phyloP scores from a whole-genome alignment of 179 eudicot genomes.

The Beta macrorhiza region DNA sequence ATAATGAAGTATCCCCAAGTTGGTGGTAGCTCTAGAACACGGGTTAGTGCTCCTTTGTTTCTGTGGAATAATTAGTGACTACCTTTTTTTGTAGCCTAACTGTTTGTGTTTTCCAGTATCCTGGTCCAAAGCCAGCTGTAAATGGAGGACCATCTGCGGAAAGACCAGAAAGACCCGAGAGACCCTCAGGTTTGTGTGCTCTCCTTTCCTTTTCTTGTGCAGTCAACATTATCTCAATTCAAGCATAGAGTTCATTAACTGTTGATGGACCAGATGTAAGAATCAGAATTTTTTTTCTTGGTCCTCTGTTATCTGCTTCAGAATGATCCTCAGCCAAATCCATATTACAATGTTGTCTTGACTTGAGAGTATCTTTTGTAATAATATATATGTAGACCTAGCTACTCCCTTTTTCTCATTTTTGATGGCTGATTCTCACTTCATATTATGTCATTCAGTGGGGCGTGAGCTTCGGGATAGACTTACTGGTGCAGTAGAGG shows the following conservation, averaged over 20 bases:
- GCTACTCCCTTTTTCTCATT: background rate
- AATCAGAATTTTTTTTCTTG: no score
- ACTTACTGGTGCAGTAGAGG: conserved; percentile 87
- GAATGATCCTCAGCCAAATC: background rate
- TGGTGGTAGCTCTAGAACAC: conserved; percentile 77
- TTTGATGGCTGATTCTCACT: background rate
- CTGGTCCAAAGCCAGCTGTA: conserved; percentile 57
- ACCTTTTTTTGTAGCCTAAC: conserved; percentile 3
- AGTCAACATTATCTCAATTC: background rate
- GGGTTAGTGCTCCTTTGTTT: conserved; percentile 52
- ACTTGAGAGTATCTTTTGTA: background rate
- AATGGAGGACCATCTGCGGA: conserved; percentile 78
- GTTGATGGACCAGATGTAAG: background rate
- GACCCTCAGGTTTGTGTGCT: conserved; percentile 54
- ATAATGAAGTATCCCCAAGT: conserved; percentile 89
- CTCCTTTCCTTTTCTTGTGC: background rate
- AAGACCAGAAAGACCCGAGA: conserved; percentile 58
- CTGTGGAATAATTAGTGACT: background rate
- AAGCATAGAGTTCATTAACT: background rate
- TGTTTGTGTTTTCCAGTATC: conserved; percentile 46
- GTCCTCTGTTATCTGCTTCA: background rate
- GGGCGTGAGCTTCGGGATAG: conserved; percentile 85
- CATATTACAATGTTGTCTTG: background rate
- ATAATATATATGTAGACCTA: background rate
- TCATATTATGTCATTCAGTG: conserved; percentile 35